Evolutionary conservation across 1,284 basidiomycete species (phyloP).

Genomic region (Mycena sp.): DNA sequence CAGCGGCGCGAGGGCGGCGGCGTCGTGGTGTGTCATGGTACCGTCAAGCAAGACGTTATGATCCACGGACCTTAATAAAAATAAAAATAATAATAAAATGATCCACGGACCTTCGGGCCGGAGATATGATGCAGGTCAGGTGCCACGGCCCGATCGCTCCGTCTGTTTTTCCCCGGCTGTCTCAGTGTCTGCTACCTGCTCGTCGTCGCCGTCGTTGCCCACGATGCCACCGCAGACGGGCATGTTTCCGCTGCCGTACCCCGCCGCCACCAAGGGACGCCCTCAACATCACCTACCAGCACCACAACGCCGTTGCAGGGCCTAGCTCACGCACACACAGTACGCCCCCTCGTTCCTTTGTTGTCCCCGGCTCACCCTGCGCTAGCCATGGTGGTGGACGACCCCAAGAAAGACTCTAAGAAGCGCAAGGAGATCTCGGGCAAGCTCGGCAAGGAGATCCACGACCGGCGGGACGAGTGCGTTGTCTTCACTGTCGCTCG

Average conservation of each 20-base stretch:
- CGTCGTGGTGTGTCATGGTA: background rate
- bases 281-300: slow-evolving; percentile 27
- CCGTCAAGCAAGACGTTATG: no score
- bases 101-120: no score
- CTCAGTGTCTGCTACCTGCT: background rate
- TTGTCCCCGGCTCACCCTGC: background rate
- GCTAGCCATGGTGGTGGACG: slow-evolving; percentile 41
- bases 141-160: no score
- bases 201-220: background rate
- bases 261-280: slow-evolving; percentile 9
- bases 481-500: slow-evolving; percentile 41
- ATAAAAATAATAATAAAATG: no score
- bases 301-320: slow-evolving; percentile 38
- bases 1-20: slow-evolving; percentile 51
- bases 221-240: slow-evolving; percentile 28
- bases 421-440: slow-evolving; percentile 71
- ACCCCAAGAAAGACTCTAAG: slow-evolving; percentile 60
- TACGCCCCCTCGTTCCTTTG: slow-evolving; percentile 23
- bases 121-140: no score
- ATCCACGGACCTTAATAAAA: no score
- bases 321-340: slow-evolving; percentile 46
- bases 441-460: slow-evolving; percentile 64
- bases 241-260: slow-evolving; percentile 31
- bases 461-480: slow-evolving; percentile 77
- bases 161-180: no score